Evolutionary conservation across 2,329 filamentous ascomycete species (phyloP).

Genomic region (Neoscytalidium dimidiatum): DNA sequence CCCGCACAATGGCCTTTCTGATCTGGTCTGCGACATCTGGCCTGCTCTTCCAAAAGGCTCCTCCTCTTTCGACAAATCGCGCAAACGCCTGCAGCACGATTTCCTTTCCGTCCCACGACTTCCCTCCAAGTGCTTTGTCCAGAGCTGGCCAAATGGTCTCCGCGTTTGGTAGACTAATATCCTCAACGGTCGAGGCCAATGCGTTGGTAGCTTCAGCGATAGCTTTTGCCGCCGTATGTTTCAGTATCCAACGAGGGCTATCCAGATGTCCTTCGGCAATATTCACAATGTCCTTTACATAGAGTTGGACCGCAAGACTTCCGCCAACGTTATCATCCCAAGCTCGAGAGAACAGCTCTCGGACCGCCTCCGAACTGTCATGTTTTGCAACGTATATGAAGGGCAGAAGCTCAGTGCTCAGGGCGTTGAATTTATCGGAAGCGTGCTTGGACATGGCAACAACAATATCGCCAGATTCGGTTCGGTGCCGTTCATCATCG

Average conservation of each 20-base stretch:
- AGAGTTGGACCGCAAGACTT: conserved; percentile 76
- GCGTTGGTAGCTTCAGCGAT: conserved; percentile 67
- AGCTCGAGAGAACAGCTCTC: conserved; percentile 77
- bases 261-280: conserved; percentile 70
- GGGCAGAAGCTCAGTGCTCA: conserved; percentile 75
- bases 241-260: conserved; percentile 84
- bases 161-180: conserved; percentile 63
- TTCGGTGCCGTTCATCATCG: conserved; percentile 73
- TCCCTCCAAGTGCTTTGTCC: conserved; percentile 78
- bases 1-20: conserved; percentile 72
- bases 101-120: conserved; percentile 93
- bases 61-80: conserved; percentile 69
- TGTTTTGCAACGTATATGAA: conserved; percentile 88
- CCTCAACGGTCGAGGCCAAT: conserved; percentile 45
- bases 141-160: conserved; percentile 77
- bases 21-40: conserved; percentile 64
- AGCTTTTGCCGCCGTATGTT: conserved; percentile 82
- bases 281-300: conserved; percentile 76
- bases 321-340: conserved; percentile 93
- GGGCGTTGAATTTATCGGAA: conserved; percentile 79
- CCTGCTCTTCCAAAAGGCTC: conserved; percentile 59
- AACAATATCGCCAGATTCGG: conserved; percentile 80
- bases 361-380: conserved; percentile 78
- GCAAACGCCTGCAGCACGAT: conserved; percentile 78
- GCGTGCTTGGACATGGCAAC: conserved; percentile 82